Conservation (phyloP, 768 basidiomycete species). For the Tricholoma bakamatsutake region DNA sequence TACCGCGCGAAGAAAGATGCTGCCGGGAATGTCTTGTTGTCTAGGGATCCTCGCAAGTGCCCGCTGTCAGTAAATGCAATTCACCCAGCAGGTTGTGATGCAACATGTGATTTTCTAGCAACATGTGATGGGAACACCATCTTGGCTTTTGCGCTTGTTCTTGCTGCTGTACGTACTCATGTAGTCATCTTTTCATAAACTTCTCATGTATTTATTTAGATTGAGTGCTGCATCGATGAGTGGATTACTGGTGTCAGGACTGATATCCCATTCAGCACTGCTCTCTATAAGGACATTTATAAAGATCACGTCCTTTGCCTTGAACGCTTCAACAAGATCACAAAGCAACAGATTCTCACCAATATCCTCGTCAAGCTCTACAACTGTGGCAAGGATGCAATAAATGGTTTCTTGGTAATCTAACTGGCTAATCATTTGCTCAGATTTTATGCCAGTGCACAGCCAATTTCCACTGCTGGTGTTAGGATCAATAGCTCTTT, state of each 20-base stretch:
- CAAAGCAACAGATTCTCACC: background rate
- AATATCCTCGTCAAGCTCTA: background rate
- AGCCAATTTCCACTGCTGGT: background rate
- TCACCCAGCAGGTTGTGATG: too few species aligned
- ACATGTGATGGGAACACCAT: too few species aligned
- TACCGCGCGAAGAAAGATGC: too few species aligned
- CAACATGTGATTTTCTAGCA: too few species aligned
- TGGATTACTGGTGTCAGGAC: background rate
- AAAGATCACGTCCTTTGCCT: background rate
- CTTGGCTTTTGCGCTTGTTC: too few species aligned
- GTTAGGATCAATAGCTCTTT: too few species aligned
- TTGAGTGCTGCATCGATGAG: too few species aligned
- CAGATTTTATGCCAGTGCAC: background rate
- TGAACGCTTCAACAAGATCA: background rate
- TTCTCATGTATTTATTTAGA: background rate
- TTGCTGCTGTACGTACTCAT: conserved; percentile 12
- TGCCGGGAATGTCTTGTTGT: too few species aligned
- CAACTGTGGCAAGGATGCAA: background rate
- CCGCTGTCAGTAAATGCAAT: too few species aligned
- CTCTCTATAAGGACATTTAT: conserved; percentile 9
- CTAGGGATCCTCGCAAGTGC: too few species aligned
- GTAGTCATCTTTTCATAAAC: background rate
- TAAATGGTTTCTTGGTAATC: background rate
- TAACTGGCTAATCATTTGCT: background rate
- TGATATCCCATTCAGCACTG: conserved; percentile 10